These are phyloP conservation scores for Penicillium roqueforti DNA, from an alignment of 495 filamentous ascomycete species.

Conservation along the genomic window DNA sequence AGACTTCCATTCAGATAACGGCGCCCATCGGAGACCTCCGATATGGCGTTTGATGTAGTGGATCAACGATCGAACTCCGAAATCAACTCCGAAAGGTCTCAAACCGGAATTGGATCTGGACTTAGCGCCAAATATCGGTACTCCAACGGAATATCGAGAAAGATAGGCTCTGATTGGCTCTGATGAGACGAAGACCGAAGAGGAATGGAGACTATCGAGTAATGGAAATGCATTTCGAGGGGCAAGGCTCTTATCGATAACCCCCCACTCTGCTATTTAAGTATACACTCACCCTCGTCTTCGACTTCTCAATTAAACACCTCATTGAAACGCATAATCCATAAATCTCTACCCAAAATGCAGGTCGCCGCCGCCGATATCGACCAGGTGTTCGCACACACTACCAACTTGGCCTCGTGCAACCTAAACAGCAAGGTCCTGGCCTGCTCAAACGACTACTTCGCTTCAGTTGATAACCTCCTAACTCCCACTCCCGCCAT, in stretches of 20 bases:
- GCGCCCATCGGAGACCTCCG: conserved; percentile 30
- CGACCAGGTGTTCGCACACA: conserved; percentile 59
- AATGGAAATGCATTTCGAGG: background rate
- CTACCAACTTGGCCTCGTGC: conserved; percentile 70
- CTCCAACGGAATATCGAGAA: background rate
- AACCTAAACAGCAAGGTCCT: conserved; percentile 70
- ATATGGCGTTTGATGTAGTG: conserved; percentile 1
- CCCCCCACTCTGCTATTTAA: background rate
- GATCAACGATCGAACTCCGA: conserved; percentile 1
- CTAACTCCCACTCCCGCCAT: conserved; percentile 71
- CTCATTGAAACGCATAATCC: no score
- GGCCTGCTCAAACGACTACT: conserved; percentile 81
- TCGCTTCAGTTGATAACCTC: conserved; percentile 77
- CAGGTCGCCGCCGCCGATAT: conserved; percentile 55
- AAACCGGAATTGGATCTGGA: background rate
- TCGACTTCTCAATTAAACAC: background rate
- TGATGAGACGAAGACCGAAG: background rate
- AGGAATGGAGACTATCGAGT: background rate
- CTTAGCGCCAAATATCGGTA: background rate
- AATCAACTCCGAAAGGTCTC: background rate
- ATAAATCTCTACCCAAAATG: background rate
- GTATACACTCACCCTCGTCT: background rate
- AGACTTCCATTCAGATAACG: conserved; percentile 3
- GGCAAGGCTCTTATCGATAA: background rate
- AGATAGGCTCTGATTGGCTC: background rate